Base-by-base conservation (phyloP, 176 grass and related monocot species). In the Olyra latifolia region DNA sequence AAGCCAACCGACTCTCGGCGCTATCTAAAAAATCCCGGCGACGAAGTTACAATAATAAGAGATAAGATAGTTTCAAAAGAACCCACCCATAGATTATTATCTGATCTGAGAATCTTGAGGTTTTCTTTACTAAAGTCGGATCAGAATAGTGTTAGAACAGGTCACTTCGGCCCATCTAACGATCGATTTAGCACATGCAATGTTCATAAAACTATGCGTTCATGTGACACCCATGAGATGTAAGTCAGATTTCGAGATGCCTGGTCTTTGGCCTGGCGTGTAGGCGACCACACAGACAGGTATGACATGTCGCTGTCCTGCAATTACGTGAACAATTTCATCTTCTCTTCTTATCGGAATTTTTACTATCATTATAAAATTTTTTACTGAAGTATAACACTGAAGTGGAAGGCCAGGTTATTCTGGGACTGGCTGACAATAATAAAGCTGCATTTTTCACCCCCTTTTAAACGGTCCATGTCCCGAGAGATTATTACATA, bases 121-220 rank as follows among this genome's bases (percentile, higher is more conserved):
- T 23, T 52, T 76, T 79, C 17, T 66, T 79, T 79, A 39, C 22
- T 79, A 50, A 61, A 71, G 72, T 62, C 55, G 17, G n/a, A 85
- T 69, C 27, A 60, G 28, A 3, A 20, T 24, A 32, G 29, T 16
- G 49, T 25, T 35, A 50, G 20, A 29, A 61, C 5, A 61, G 24
- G 32, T 35, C 32, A 35, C 32, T 82, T 17, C 25, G 10, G 3
- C 17, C 7, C 22, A 64, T 20, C 38, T 25, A 66, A 15, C 24
- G 35, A 52, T 68, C 3, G 28, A 8, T 56, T 8, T 35, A 63
- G n/a, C 58, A 25, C n/a, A 9, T 49, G 71, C 50, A 58, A 9
- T 9, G 0, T 4, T 12, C 5, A 52, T n/a, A 65, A 64, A 64
- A 47, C 15, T 39, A 27, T 5, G 41, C 1, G 40, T 71, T 22